Conservation (phyloP, 2,329 filamentous ascomycete species). For the Aureobasidium subglaciale region DNA sequence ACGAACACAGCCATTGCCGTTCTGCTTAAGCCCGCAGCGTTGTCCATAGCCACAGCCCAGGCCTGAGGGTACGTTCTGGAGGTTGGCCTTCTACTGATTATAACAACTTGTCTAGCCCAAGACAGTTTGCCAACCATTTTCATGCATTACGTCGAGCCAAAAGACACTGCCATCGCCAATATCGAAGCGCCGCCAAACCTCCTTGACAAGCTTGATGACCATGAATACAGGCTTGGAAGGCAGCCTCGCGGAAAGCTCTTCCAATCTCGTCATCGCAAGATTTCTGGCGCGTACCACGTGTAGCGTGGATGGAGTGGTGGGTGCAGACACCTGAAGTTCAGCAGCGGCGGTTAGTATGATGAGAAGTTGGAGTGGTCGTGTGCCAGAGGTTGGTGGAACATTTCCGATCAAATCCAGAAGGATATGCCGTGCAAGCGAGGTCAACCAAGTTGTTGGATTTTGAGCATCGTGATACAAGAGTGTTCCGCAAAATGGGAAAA, state of each 20-base stretch:
- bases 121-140: conserved; percentile 51
- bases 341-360: conserved; percentile 46
- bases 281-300: conserved; percentile 38
- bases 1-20: no score
- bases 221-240: conserved; percentile 47
- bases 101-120: no score
- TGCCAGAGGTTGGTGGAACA: conserved; percentile 47
- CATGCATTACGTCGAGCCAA: conserved; percentile 53
- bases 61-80: no score
- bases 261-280: conserved; percentile 42
- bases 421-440: conserved; percentile 46
- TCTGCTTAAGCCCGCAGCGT: no score
- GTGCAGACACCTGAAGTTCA: conserved; percentile 40
- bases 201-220: conserved; percentile 44
- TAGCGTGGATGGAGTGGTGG: conserved; percentile 11
- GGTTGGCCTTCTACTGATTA: no score
- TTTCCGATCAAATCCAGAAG: conserved; percentile 41
- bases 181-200: conserved; percentile 48
- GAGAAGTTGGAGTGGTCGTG: conserved; percentile 48
- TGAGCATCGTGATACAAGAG: neutral
- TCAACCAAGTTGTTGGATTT: conserved; percentile 35
- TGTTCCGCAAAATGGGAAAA: conserved; percentile 17
- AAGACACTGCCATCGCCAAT: conserved; percentile 43
- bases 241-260: conserved; percentile 36
- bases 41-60: no score